These are phyloP conservation scores for Verticillium albo-atrum DNA, from an alignment of 2,329 filamentous ascomycete genomes.

Conservation along the genomic window DNA sequence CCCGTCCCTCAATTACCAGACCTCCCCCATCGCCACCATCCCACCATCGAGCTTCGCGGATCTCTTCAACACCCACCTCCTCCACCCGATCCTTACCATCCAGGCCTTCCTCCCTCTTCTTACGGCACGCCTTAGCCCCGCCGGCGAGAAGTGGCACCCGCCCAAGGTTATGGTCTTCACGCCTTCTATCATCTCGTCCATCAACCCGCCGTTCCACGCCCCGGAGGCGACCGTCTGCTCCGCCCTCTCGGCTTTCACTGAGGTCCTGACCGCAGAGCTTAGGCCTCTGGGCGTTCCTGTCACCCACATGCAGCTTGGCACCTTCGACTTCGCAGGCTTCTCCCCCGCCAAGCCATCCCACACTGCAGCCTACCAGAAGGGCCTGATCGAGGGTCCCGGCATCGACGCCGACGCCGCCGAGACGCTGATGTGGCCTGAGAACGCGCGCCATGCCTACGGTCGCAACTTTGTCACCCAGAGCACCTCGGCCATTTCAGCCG, in stretches of 20 bases:
- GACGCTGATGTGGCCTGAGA: conserved; percentile 60
- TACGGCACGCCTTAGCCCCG: conserved; percentile 54
- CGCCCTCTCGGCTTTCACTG: conserved; percentile 80
- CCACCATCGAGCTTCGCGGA: conserved; percentile 81
- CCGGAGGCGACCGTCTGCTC: conserved; percentile 83
- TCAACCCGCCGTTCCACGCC: conserved; percentile 75
- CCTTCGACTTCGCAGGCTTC: conserved; percentile 76
- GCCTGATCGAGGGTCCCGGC: conserved; percentile 36
- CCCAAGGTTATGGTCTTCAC: conserved; percentile 74
- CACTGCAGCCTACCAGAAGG: conserved; percentile 25
- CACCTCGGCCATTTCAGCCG: conserved; percentile 50
- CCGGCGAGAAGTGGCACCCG: conserved; percentile 44
- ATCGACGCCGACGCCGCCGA: conserved; percentile 42
- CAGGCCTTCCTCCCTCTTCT: conserved; percentile 85
- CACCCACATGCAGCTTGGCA: conserved; percentile 84
- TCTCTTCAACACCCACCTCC: conserved; percentile 84
- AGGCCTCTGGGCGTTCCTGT: conserved; percentile 71
- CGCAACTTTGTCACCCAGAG: conserved; percentile 56
- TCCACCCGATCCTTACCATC: conserved; percentile 83
- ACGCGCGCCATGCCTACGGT: conserved; percentile 56
- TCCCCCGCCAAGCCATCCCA: conserved; percentile 40
- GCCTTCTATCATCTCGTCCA: conserved; percentile 73
- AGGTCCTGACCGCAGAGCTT: conserved; percentile 76
- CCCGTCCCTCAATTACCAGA: conserved; percentile 74
- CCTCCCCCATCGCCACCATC: conserved; percentile 80